These are phyloP conservation scores for Glutinoglossum americanum DNA, from an alignment of 495 filamentous ascomycete species.

Conservation along the genomic window DNA sequence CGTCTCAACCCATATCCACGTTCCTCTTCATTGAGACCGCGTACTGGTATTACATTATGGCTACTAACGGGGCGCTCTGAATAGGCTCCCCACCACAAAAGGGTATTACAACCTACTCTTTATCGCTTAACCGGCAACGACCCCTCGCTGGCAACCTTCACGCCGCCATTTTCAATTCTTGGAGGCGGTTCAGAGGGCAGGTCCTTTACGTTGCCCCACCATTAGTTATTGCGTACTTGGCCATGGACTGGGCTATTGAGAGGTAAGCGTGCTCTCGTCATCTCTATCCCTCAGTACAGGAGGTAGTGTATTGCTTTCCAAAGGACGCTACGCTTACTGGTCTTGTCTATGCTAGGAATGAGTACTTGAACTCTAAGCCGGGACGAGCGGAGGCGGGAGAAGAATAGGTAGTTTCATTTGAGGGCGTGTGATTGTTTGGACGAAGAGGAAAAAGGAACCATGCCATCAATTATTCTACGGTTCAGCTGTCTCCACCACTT, in stretches of 20 bases:
- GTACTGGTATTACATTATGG: neutral
- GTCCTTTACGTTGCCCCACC: slow-evolving; percentile 69
- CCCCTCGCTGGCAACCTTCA: slow-evolving; percentile 38
- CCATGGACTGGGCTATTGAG: slow-evolving; percentile 72
- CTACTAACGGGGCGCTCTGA: neutral
- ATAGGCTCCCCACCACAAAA: slow-evolving; percentile 35
- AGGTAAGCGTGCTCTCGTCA: slow-evolving; percentile 26
- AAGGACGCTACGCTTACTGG: neutral
- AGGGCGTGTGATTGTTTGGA: no score
- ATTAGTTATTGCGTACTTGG: slow-evolving; percentile 47
- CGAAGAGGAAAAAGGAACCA: neutral
- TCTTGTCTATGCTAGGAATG: slow-evolving; percentile 36
- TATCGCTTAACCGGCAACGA: slow-evolving; percentile 43
- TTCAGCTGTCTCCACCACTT: neutral
- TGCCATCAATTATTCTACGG: neutral
- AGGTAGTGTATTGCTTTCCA: neutral
- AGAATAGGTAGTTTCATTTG: slow-evolving; percentile 16
- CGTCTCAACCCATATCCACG: no score
- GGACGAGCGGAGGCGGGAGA: slow-evolving; percentile 38
- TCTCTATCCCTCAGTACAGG: neutral
- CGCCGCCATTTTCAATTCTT: slow-evolving; percentile 45
- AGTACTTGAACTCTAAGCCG: slow-evolving; percentile 79
- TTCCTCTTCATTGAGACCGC: neutral
- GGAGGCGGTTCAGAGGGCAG: slow-evolving; percentile 38
- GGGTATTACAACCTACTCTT: slow-evolving; percentile 35